These are phyloP conservation scores for Penicillium carneum DNA, from an alignment of 2,329 filamentous ascomycete species.

Conservation along the genomic window DNA sequence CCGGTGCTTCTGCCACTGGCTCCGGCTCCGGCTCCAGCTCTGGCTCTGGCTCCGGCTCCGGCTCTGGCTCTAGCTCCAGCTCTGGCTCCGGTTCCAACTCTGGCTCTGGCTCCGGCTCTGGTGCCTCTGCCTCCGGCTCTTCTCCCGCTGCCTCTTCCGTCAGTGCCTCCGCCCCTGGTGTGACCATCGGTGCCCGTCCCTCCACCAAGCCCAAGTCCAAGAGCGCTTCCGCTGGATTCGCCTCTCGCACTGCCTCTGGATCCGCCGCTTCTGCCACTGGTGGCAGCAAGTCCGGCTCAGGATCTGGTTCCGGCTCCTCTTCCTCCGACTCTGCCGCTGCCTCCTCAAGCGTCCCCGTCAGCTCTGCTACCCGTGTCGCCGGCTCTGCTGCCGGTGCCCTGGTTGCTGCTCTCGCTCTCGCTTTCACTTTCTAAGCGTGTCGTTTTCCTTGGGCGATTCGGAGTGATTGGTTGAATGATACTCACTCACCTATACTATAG, in stretches of 20 bases:
- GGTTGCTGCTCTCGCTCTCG: constrained; percentile 30
- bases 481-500: constrained; percentile 14
- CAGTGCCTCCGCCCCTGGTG: constrained; percentile 8
- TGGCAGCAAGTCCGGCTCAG: constrained; percentile 3
- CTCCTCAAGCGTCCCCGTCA: constrained; percentile 25
- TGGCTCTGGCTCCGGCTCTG: constrained; percentile 1
- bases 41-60: constrained; percentile 1
- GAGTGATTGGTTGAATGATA: constrained; percentile 26
- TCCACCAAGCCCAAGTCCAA: constrained; percentile 21
- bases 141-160: constrained; percentile 23
- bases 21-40: constrained; percentile 11
- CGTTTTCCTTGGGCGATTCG: constrained; percentile 15
- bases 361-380: constrained; percentile 24
- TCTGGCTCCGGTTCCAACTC: constrained; percentile 13
- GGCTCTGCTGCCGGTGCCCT: constrained; percentile 33
- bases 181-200: constrained; percentile 11
- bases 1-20: constrained; percentile 13
- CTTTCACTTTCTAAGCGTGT: constrained; percentile 33
- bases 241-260: constrained; percentile 6
- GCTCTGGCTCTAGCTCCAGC: constrained; percentile 18
- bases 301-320: constrained; percentile 25
- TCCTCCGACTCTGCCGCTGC: constrained; percentile 18
- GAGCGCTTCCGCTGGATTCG: constrained; percentile 18
- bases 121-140: constrained; percentile 25
- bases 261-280: constrained; percentile 12